Base-by-base conservation (phyloP, 345 rosid species). In the Syzygium jambos region DNA sequence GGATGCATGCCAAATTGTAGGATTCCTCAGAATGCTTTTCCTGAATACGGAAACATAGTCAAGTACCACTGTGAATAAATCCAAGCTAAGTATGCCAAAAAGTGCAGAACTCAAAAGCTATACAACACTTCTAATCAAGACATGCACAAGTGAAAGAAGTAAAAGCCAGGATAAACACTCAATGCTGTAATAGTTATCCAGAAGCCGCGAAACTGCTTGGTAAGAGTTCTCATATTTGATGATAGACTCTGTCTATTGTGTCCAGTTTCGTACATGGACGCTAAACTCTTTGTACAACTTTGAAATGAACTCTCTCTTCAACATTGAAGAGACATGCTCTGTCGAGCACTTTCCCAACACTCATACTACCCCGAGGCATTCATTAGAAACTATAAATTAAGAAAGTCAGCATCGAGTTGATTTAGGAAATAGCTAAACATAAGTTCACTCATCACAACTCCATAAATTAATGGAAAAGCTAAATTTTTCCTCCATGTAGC, bases 21-120 rank as follows among this genome's bases (percentile, higher is more conserved):
- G 99, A 94, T 90, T 98, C 99, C 91, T 98, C 99, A 0, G 99
- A 98, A 90, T 98, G 99, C 87, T 96, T 98, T 92, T 96, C 99
- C 99, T 96, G 96, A 89, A 92, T 86, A 86, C 85, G 15, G 85
- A 92, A 46, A 85, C 43, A 30, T 52, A 52, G 12, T 38, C 61
- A 52, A 3, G 84, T 38, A 19, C 14, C 82, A 73, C 27, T 73
- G 12, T 73, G 82, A 73, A 73, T 34, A 34, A 38, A 6, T 85
- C 52, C 30, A 30, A 65, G 78, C 78, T 65, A 34, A 51, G 41
- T 14, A 43, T 5, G 27, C 38, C 85, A 29, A 17, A 41, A 63
- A 85, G 57, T 52, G 57, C 65, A 43, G 73, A 85, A 57, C 41
- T 87, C 46, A 19, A 68, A 68, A 68, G 80, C 80, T 68, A 34